Evolutionary conservation across 495 filamentous ascomycete species (phyloP), one percentile per base, ranked within the genome.

Genomic region (Annulohypoxylon maeteangense): DNA sequence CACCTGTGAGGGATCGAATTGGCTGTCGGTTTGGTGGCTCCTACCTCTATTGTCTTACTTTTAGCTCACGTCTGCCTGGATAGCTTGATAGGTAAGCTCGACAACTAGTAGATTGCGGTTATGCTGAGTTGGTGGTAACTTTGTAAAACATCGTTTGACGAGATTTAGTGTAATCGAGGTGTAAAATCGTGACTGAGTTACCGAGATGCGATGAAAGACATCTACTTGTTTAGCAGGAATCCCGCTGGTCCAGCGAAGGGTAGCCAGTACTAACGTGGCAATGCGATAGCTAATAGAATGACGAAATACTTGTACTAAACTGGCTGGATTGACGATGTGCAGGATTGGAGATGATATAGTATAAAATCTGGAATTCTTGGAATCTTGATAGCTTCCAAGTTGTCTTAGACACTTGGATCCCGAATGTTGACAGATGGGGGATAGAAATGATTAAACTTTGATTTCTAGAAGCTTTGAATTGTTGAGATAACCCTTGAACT

Each of bases 271-370:
- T 36, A 36, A 68, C 65, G 65, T 68, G 57, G 65, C 65, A 62
- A 32, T 56, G 65, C 47, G 65, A 61, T 16, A 61, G 18, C 67
- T 65, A 36, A 14, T 65, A 32, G 16, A 70, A 64, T 31, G 31
- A 42, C 25, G 34, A 47, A 65, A 62, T 22, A 27, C 44, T 42
- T 65, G 36, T 45, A 34, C 50, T 38, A 42, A 55, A 42, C 16
- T 36, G 16, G 31, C 64, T 42, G 45, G 29, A 38, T 65, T 54
- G 25, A 47, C 14, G 44, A 70, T 36, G 27, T 55, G 32, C 4
- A 59, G 36, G 20, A 10, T 20, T 57, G 31, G 7, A 55, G 25
- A 56, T 34, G 44, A 16, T 22, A 16, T 23, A 40, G 22, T 58
- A 27, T 23, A 56, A 16, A 54, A 34, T 32, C 27, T 54, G 4